Evolutionary conservation across 1,284 basidiomycete species (phyloP), one percentile per base, ranked within the genome.

Genomic region (Puccinia polysora): DNA sequence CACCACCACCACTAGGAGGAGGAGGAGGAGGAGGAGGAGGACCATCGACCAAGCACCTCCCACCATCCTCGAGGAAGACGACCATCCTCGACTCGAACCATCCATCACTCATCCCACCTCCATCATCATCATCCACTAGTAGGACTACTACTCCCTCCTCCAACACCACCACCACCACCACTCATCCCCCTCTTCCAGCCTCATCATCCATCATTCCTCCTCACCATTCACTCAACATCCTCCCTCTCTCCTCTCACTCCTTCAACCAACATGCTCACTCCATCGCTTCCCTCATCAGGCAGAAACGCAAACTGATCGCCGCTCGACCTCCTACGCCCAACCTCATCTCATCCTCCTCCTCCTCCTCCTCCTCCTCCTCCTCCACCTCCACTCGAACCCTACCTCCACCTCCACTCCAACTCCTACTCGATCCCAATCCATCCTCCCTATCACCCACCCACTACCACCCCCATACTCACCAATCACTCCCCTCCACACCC

Each of bases 401-500:
- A 40, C 58, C 58, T 14, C 38, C 15, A 34, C 5, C 25, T 4
- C 47, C 47, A 50, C 7, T 23, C 15, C 38, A 23, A 6, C 10
- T 60, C 58, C 30, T 68, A 18, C 52, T n/a, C 45, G 67, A 69
- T 69, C 60, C 56, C 55, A 69, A 25, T 6, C 53, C 18, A 25
- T 69, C 32, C 59, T 36, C 25, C 28, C 62, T 18, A 10, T 30
- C 58, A 6, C 30, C 20, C 56, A 38, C 49, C 3, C 18, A 20
- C 20, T 6, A 20, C 12, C n/a, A 20, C 53, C 1, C n/a, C 28
- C 5, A 32, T 15, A 8, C 8, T 18, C 14, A 56, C 53, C 32
- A 20, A 32, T 14, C 50, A 12, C 8, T 40, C 38, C 36, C n/a
- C n/a, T n/a, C n/a, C n/a, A n/a, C n/a, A n/a, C n/a, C n/a, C n/a